These are phyloP conservation scores for Chaetomium sp. DNA, from an alignment of 2,329 filamentous ascomycete genomes.

Conservation along the genomic window DNA sequence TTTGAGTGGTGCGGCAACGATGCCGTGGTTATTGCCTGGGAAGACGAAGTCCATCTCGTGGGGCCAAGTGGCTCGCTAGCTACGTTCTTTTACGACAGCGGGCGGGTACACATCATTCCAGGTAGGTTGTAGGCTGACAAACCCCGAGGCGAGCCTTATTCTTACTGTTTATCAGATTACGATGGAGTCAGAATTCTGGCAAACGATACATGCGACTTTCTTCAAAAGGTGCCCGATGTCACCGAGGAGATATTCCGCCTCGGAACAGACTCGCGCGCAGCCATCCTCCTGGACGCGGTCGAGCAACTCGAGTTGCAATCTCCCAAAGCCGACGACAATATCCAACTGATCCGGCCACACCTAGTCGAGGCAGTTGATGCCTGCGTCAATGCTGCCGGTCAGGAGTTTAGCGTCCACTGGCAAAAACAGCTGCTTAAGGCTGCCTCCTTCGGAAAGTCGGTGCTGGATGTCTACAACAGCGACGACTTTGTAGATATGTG, in stretches of 20 bases:
- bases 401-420: constrained; percentile 86
- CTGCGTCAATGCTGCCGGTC: constrained; percentile 86
- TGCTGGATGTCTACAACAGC: constrained; percentile 93
- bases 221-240: constrained; percentile 86
- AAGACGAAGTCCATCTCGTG: constrained; percentile 92
- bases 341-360: constrained; percentile 82
- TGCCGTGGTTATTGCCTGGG: constrained; percentile 89
- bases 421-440: constrained; percentile 95
- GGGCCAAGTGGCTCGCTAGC: constrained; percentile 72
- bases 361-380: constrained; percentile 89
- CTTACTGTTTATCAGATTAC: constrained; percentile 38
- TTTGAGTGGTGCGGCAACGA: constrained; percentile 97
- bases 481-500: constrained; percentile 99
- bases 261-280: constrained; percentile 80
- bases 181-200: constrained; percentile 89
- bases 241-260: constrained; percentile 85
- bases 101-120: constrained; percentile 79
- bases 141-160: background rate
- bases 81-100: constrained; percentile 77
- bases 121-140: constrained; percentile 45
- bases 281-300: constrained; percentile 88
- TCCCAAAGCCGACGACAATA: constrained; percentile 95
- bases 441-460: constrained; percentile 95
- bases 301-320: constrained; percentile 88
- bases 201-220: constrained; percentile 91